These are phyloP conservation scores for Diaporthe ilicicola DNA, from an alignment of 2,329 filamentous ascomycete genomes.

Conservation along the genomic window DNA sequence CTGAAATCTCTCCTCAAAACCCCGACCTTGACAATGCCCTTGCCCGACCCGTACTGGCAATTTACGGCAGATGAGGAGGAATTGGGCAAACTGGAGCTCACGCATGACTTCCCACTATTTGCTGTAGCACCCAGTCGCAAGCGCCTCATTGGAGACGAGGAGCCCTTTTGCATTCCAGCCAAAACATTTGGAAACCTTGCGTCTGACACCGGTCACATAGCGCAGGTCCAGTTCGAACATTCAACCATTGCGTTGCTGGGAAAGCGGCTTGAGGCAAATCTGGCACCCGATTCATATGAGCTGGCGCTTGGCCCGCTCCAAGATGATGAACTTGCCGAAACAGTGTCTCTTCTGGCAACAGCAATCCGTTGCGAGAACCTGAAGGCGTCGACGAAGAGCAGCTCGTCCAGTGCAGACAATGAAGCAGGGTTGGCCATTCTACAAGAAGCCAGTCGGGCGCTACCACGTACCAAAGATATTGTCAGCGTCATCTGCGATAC, in stretches of 20 bases:
- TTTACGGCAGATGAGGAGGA: slow-evolving; percentile 88
- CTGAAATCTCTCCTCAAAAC: slow-evolving; percentile 73
- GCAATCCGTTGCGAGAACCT: slow-evolving; percentile 65
- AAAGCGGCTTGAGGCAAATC: slow-evolving; percentile 74
- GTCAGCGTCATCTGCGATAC: slow-evolving; percentile 84
- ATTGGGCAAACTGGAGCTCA: slow-evolving; percentile 77
- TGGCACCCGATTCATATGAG: slow-evolving; percentile 63
- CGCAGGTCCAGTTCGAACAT: slow-evolving; percentile 80
- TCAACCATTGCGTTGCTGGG: slow-evolving; percentile 83
- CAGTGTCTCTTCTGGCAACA: slow-evolving; percentile 77
- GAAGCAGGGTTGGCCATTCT: slow-evolving; percentile 58
- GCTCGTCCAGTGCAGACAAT: slow-evolving; percentile 25
- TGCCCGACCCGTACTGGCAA: slow-evolving; percentile 77
- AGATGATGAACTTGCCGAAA: slow-evolving; percentile 73
- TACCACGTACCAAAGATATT: slow-evolving; percentile 73
- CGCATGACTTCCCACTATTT: slow-evolving; percentile 71
- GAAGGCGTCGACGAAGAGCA: slow-evolving; percentile 41
- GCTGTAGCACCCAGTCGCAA: slow-evolving; percentile 54
- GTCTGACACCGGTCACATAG: slow-evolving; percentile 78
- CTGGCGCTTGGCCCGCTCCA: slow-evolving; percentile 63
- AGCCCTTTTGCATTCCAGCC: slow-evolving; percentile 67
- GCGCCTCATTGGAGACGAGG: slow-evolving; percentile 54
- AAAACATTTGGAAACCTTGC: slow-evolving; percentile 78
- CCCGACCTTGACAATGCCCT: slow-evolving; percentile 77
- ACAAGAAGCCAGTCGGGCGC: slow-evolving; percentile 65